Evolutionary conservation across 768 basidiomycete genomes (phyloP), one percentile per base, ranked within the genome.

Genomic region (Amanita polypyramis): DNA sequence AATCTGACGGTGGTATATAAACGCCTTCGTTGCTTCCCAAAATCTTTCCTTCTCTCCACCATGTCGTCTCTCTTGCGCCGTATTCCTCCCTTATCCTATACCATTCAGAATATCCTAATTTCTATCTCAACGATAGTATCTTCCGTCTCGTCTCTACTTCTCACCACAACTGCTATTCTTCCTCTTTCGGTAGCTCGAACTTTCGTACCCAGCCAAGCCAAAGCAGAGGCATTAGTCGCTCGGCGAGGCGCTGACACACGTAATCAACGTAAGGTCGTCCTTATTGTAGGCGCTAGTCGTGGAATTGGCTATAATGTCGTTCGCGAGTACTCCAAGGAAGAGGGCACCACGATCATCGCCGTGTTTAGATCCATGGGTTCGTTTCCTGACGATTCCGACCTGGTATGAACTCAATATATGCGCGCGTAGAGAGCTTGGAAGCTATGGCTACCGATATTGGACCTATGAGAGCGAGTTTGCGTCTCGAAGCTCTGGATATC

Each of bases 241-340:
- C 27, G 4, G 34, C 15, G 2, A 36, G 37, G 10, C 29, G 12
- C 21, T 4, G 51, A 45, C 1, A 41, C 37, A 15, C 46, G 32
- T 17, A 47, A 45, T 40, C 57, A 42, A 38, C 52, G 54, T 17
- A 59, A 60, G 23, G 61, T 60, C 35, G 54, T 61, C 1, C 51
- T 65, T 25, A 54, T 62, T 20, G 55, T 65, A n/a, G 64, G 61
- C 12, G 62, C 56, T 1, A 55, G 56, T 5, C 52, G 50, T 6
- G 60, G 62, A 3, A 61, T 66, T 15, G 62, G 65, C 3, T 53
- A 57, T 27, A 55, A 58, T 34, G 49, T 66, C n/a, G 25, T 62
- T 14, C 59, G 59, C 40, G 56, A 62, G 38, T 64, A 66, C 21
- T 54, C 54, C 1, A 51, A 43, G 7, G 58, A 59, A 9, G 53